Conservation (phyloP, 1,284 basidiomycete species). For the Tremellales sp. region DNA sequence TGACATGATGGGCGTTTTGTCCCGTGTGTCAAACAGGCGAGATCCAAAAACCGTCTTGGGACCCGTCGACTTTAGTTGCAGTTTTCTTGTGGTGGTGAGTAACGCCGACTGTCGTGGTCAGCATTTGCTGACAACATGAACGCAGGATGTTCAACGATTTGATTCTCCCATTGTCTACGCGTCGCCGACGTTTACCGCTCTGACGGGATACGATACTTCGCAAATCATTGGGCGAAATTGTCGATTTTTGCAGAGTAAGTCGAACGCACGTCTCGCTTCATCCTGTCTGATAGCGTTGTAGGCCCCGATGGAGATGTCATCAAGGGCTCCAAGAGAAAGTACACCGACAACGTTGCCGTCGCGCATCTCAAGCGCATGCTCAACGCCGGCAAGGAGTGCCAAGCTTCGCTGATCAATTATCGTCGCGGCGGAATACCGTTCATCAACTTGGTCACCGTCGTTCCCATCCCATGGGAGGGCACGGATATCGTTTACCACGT, state of each 20-base stretch:
- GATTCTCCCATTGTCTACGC: conserved; percentile 87
- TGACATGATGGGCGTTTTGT: conserved; percentile 77
- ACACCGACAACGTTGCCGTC: conserved; percentile 68
- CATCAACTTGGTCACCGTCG: conserved; percentile 78
- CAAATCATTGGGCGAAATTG: conserved; percentile 88
- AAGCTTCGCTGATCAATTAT: conserved; percentile 84
- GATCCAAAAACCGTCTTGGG: conserved; percentile 76
- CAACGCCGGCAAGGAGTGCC: conserved; percentile 74
- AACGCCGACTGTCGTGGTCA: background rate
- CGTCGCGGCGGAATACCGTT: conserved; percentile 80
- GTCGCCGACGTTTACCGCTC: conserved; percentile 68
- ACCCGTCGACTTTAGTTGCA: conserved; percentile 84
- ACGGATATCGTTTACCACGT: conserved; percentile 78
- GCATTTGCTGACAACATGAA: background rate
- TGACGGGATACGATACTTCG: conserved; percentile 76
- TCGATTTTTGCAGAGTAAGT: conserved; percentile 57
- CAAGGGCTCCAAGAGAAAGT: conserved; percentile 63
- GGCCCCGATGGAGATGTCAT: conserved; percentile 62
- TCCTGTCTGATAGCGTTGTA: conserved; percentile 67
- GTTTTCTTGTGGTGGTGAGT: conserved; percentile 70
- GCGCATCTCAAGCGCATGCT: conserved; percentile 64
- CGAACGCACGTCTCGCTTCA: conserved; percentile 62
- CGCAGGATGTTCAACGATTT: conserved; percentile 64
- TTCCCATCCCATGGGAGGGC: conserved; percentile 65
- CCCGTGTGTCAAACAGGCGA: conserved; percentile 68